Evolutionary conservation across 768 basidiomycete species (phyloP), one percentile per base, ranked within the genome.

Genomic region (Lactarius hatsudake): DNA sequence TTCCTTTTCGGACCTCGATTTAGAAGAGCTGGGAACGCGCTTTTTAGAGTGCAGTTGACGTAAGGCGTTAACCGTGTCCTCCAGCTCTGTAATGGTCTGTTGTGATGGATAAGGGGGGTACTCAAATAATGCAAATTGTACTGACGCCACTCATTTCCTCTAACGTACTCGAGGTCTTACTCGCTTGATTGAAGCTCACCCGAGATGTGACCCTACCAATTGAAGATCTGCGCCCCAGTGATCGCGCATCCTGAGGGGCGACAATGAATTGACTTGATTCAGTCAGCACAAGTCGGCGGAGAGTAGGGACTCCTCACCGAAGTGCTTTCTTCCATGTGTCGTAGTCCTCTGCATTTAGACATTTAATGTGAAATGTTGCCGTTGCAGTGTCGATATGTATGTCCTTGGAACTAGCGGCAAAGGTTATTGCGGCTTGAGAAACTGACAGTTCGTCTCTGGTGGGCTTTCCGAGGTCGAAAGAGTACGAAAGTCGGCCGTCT

Each of bases 331-430:
- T 89, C 92, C 92, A 94, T 58, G 73, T 78, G 59, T 86, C 78
- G 70, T 91, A 93, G 72, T 94, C 92, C 10, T 86, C 84, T 20
- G 77, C 76, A 57, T 78, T 87, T n/a, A 91, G 76, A 74, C 90
- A 91, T 76, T 88, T 90, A 69, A 94, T 84, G 76, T 94, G 92
- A 74, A 93, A 94, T 0, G 90, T 93, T 32, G 87, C 88, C 54
- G 80, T 86, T 72, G 80, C 83, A 3, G 89, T 87, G 73, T 94
- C 92, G 58, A 94, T 81, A 72, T 93, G 91, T 59, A 94, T 91
- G 72, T 93, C 89, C 74, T 83, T 90, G 66, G 87, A 84, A 5
- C 87, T 87, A n/a, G 81, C 80, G 5, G 85, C 81, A 23, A 89
- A 91, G 26, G 91, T 86, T 66, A 94, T 87, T n/a, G 90, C 90